Percentiles rank a stretch among this genome's conserved stretches.
Conservation (phyloP, 352 stramenopile species). For the Globisporangium polare region DNA sequence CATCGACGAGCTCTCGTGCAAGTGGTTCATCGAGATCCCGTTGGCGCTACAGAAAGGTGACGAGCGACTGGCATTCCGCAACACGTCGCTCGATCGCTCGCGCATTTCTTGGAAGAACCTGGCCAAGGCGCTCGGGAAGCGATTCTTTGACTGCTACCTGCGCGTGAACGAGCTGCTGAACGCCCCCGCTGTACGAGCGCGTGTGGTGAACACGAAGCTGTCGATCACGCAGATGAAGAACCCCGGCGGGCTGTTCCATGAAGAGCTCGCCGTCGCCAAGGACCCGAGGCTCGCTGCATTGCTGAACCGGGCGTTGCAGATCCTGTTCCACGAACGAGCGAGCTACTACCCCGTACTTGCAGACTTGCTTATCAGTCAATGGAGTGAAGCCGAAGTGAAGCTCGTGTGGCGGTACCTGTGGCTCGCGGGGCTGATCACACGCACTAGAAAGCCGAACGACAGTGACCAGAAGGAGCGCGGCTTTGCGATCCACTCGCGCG, state of each 20-base stretch:
- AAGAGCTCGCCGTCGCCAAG: constrained; percentile 49
- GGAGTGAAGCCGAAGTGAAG: constrained; percentile 73
- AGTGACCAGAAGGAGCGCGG: constrained; percentile 65
- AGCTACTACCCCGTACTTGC: constrained; percentile 72
- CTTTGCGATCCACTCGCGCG: constrained; percentile 66
- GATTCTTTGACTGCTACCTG: constrained; percentile 59
- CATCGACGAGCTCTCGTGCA: constrained; percentile 62
- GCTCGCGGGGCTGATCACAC: constrained; percentile 69
- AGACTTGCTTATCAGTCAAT: constrained; percentile 69
- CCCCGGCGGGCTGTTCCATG: constrained; percentile 59
- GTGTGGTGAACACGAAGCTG: constrained; percentile 51
- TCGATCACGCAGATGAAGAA: constrained; percentile 71
- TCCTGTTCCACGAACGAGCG: constrained; percentile 70
- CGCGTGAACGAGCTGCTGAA: constrained; percentile 65
- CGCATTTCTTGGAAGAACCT: constrained; percentile 76
- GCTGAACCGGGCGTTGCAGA: constrained; percentile 68
- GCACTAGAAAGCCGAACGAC: constrained; percentile 38
- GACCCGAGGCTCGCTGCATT: constrained; percentile 65
- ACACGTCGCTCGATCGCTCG: constrained; percentile 42
- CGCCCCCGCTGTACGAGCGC: constrained; percentile 56
- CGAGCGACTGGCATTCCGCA: constrained; percentile 66
- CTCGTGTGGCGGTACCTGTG: constrained; percentile 84
- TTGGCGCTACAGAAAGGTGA: constrained; percentile 58
- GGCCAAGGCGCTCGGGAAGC: constrained; percentile 52
- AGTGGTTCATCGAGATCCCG: constrained; percentile 79